Evolutionary conservation across 495 filamentous ascomycete species (phyloP).

Genomic region (Xylaria longipes): DNA sequence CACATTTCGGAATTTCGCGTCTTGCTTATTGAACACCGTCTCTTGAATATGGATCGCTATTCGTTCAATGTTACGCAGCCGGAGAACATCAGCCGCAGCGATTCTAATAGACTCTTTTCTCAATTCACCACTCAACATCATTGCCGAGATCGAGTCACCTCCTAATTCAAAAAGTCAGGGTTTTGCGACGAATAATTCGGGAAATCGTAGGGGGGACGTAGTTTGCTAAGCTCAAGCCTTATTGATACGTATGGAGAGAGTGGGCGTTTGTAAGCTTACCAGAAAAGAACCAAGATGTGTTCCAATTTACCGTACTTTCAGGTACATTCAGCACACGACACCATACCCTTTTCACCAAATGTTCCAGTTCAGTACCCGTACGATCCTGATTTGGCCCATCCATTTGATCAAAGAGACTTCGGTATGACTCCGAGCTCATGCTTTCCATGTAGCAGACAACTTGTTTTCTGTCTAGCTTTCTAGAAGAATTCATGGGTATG

Average conservation of each 20-base stretch:
- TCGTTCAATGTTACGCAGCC: slow-evolving; percentile 9
- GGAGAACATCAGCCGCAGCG: neutral
- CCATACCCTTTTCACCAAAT: slow-evolving; percentile 1
- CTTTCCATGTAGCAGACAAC: neutral
- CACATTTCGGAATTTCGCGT: slow-evolving; percentile 2
- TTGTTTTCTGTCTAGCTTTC: slow-evolving; percentile 5
- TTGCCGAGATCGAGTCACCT: slow-evolving; percentile 4
- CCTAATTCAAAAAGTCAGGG: neutral
- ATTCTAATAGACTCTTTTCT: slow-evolving; percentile 18
- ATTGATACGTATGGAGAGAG: neutral
- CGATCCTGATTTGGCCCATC: neutral
- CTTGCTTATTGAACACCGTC: neutral
- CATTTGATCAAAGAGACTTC: neutral
- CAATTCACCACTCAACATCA: slow-evolving; percentile 2
- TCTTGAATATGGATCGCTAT: neutral
- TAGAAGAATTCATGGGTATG: slow-evolving; percentile 45
- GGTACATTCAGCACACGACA: slow-evolving; percentile 12
- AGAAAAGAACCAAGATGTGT: slow-evolving; percentile 17
- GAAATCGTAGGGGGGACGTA: neutral
- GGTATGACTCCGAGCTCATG: neutral
- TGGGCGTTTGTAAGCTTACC: neutral
- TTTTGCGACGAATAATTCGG: neutral
- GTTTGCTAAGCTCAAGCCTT: neutral
- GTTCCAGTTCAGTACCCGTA: slow-evolving; percentile 3
- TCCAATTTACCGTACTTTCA: slow-evolving; percentile 1